Percentiles rank a stretch among this genome's conserved stretches.
phyloP scores from a whole-genome alignment of 371 early-diverging fungal species.

The Mortierella sp. region DNA sequence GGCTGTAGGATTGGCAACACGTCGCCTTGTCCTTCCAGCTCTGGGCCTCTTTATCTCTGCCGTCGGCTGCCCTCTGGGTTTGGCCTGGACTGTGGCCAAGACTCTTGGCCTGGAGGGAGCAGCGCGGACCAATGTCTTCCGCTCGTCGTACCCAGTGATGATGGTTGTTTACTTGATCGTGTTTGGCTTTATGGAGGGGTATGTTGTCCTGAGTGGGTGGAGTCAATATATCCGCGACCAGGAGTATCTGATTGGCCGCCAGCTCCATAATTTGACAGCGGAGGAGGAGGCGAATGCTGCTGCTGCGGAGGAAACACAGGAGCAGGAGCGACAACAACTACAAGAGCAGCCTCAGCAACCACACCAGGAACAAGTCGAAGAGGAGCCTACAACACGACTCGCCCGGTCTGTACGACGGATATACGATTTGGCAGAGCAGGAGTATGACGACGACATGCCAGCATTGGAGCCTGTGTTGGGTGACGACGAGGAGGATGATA shows the following conservation, averaged over 20 bases:
- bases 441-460: slow-evolving; percentile 13
- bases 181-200: slow-evolving; percentile 53
- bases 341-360: background rate
- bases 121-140: slow-evolving; percentile 49
- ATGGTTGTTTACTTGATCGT: slow-evolving; percentile 39
- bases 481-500: background rate
- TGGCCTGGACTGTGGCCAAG: slow-evolving; percentile 17
- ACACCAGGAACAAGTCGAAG: background rate
- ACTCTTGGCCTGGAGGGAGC: slow-evolving; percentile 21
- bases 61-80: slow-evolving; percentile 14
- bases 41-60: background rate
- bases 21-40: slow-evolving; percentile 23
- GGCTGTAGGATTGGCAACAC: slow-evolving; percentile 23
- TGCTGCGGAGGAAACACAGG: background rate
- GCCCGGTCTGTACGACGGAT: background rate
- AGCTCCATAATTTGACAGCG: slow-evolving; percentile 72
- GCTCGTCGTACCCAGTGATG: slow-evolving; percentile 59
- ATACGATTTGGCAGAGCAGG: background rate
- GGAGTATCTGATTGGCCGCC: slow-evolving; percentile 73
- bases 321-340: background rate
- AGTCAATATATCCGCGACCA: slow-evolving; percentile 71
- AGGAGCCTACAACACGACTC: background rate
- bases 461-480: slow-evolving; percentile 4
- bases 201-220: slow-evolving; percentile 61
- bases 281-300: slow-evolving; percentile 18